Conservation (phyloP, 345 rosid species). For the Abelmoschus esculentus region DNA sequence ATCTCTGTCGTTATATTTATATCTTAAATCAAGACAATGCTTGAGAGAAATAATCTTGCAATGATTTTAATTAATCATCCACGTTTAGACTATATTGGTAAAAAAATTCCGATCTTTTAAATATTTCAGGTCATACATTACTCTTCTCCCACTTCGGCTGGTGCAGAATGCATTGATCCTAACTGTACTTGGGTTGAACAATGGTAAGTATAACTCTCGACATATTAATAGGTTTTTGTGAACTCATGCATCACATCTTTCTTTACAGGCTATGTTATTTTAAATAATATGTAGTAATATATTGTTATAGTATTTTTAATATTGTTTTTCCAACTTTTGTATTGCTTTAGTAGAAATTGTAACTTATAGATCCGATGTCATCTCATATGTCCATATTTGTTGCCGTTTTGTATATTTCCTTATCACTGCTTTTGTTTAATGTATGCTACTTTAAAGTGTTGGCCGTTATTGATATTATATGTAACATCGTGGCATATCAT, state of each 20-base stretch:
- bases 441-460: background rate
- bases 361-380: slow-evolving; percentile 3
- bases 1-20: background rate
- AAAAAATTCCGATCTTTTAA: background rate
- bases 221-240: slow-evolving; percentile 1
- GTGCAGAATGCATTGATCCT: slow-evolving; percentile 77
- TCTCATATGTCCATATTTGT: background rate
- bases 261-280: background rate
- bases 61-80: background rate
- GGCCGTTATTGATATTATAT: background rate
- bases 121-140: slow-evolving; percentile 56
- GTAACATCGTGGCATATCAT: slow-evolving; percentile 3
- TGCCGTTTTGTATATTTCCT: background rate
- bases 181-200: slow-evolving; percentile 87
- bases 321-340: background rate
- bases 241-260: slow-evolving; percentile 6
- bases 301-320: background rate
- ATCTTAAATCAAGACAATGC: background rate
- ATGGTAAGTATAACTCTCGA: slow-evolving; percentile 42
- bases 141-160: slow-evolving; percentile 77
- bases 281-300: background rate
- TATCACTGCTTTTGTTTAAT: background rate
- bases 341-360: background rate
- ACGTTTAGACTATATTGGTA: background rate
- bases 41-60: background rate